Evolutionary conservation across 495 filamentous ascomycete genomes (phyloP).

Genomic region (Podospora tetraspora): DNA sequence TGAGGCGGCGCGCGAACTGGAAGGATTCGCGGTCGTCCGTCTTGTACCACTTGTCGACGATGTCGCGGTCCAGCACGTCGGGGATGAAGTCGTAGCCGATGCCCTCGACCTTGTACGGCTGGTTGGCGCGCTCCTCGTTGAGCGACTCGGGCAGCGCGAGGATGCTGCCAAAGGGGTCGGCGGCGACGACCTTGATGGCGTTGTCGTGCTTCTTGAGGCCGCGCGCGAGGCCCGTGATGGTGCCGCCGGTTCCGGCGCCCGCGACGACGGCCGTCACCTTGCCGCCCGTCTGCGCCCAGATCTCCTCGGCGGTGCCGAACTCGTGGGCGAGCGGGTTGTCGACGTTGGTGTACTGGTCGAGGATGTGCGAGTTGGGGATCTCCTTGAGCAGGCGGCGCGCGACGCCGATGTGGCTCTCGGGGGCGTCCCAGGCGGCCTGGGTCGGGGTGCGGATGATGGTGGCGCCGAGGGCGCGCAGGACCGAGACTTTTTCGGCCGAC

Average conservation of each 20-base stretch:
- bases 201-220: slow-evolving; percentile 84
- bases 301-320: slow-evolving; percentile 90
- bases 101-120: slow-evolving; percentile 94
- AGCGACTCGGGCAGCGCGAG: slow-evolving; percentile 72
- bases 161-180: slow-evolving; percentile 86
- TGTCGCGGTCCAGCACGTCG: slow-evolving; percentile 75
- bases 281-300: slow-evolving; percentile 87
- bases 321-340: slow-evolving; percentile 95
- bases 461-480: slow-evolving; percentile 85
- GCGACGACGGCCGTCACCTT: slow-evolving; percentile 81
- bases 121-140: slow-evolving; percentile 73
- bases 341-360: slow-evolving; percentile 91
- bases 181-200: slow-evolving; percentile 77
- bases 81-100: slow-evolving; percentile 99
- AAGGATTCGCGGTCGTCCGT: slow-evolving; percentile 92
- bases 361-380: slow-evolving; percentile 91
- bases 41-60: slow-evolving; percentile 96
- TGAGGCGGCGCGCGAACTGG: slow-evolving; percentile 77
- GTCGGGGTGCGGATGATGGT: slow-evolving; percentile 98
- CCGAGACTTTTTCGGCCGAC: slow-evolving; percentile 95
- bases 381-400: slow-evolving; percentile 86
- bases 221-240: slow-evolving; percentile 82
- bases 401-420: slow-evolving; percentile 96
- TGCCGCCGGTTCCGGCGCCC: slow-evolving; percentile 92
- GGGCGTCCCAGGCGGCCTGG: slow-evolving; percentile 86